Base-by-base conservation (phyloP, 768 basidiomycete genomes). In the Scleroderma citrinum region DNA sequence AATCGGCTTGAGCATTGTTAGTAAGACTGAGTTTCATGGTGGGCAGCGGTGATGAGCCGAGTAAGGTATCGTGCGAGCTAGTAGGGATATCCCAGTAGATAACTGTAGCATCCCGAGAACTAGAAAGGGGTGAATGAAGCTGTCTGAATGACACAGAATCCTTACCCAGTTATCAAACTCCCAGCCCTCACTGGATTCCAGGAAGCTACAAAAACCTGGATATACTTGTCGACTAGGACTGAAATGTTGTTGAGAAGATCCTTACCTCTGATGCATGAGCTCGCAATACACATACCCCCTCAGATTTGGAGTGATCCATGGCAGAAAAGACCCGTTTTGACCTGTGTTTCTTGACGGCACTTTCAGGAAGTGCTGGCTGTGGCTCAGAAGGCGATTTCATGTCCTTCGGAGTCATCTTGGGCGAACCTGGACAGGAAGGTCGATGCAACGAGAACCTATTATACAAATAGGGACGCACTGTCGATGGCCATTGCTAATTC, bases 61-160 rank as follows among this genome's bases (percentile, higher is more conserved):
- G 29, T 5, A 58, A 48, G 8, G 47, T 49, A 14, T 66, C 61
- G n/a, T 50, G 37, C 24, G 56, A 66, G 36, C 71, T 48, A 37
- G 69, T 66, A 19, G 82, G 76, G 47, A 87, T 64, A 51, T 82
- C 73, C 88, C 88, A 92, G 50, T 89, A 68, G 54, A 85, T 78
- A 14, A 89, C 77, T 17, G 80, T 71, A 37, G 83, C 82, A 64
- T 92, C 87, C 63, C 84, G 87, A 35, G 89, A 88, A 48, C 87
- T 86, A 49, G 2, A 29, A 24, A 24, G 24, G 37, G 7, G 36
- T 48, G 43, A 48, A 52, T 39, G 47, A 48, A 47, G 44, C 31
- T 31, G 39, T 48, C 42, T 17, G 39, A 46, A 10, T 31, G 16
- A 20, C 23, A 44, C 24, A 49, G 31, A 43, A 44, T 35, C 57